Percentiles rank a stretch among this genome's conserved stretches.
phyloP scores from a whole-genome alignment of 768 basidiomycete species.

The Leccinum broughii region DNA sequence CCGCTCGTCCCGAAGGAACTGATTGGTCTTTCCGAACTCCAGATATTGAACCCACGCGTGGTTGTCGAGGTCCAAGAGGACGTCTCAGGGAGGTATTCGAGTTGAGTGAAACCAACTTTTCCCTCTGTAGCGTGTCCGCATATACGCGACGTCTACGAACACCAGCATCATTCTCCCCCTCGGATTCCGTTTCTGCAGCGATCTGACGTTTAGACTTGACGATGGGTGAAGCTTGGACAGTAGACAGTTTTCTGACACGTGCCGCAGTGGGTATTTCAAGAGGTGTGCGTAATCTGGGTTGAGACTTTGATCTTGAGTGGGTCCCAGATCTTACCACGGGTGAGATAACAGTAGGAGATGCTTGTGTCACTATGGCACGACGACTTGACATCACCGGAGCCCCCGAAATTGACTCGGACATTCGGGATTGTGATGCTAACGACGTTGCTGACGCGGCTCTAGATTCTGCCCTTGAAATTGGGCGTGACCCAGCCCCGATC shows the following conservation, averaged over 20 bases:
- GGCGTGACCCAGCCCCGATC: conserved; percentile 13
- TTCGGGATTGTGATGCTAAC: conserved; percentile 1
- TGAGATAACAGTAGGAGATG: neutral
- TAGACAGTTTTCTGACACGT: conserved; percentile 29
- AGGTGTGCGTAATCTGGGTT: conserved; percentile 33
- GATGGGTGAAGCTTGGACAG: conserved; percentile 32
- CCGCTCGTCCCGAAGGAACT: neutral
- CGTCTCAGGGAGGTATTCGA: conserved; percentile 28
- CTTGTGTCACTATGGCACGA: neutral
- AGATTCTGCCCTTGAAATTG: conserved; percentile 17
- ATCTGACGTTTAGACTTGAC: conserved; percentile 18
- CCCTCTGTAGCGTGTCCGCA: neutral
- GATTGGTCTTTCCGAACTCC: conserved; percentile 2
- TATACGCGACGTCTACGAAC: neutral
- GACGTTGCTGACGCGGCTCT: neutral
- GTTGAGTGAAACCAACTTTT: conserved; percentile 21
- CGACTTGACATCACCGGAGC: neutral
- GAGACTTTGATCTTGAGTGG: conserved; percentile 36
- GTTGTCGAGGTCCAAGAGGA: conserved; percentile 25
- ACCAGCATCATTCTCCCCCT: neutral
- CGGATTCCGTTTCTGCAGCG: conserved; percentile 4
- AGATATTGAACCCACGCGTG: conserved; percentile 8
- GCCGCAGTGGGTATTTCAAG: conserved; percentile 3
- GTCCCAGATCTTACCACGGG: conserved; percentile 4
- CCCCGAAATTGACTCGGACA: conserved; percentile 4